Conservation (phyloP, 108 stramenopile species). For the Hondaea fermentalgiana region DNA sequence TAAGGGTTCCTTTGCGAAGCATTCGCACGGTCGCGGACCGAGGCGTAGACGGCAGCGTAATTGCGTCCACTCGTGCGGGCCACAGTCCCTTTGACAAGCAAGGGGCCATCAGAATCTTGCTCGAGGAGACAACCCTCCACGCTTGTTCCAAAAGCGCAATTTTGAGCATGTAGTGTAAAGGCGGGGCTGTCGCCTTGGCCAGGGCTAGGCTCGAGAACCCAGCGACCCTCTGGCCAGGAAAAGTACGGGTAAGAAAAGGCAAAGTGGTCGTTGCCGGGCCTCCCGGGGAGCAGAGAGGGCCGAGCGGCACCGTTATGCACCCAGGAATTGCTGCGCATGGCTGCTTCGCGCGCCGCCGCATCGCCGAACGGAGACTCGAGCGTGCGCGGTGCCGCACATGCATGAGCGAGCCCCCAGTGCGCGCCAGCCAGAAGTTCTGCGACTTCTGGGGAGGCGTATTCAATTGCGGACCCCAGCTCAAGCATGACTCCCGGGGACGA, state of each 20-base stretch:
- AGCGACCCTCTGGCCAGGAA: neutral
- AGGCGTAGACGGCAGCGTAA: neutral
- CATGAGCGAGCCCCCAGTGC: neutral
- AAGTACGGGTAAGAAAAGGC: slow-evolving; percentile 6
- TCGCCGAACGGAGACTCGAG: neutral
- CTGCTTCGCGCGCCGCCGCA: neutral
- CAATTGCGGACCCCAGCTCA: neutral
- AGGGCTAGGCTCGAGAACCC: neutral
- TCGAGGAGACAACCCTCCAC: neutral
- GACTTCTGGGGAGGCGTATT: neutral
- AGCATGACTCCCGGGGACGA: neutral
- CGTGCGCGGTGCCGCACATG: neutral
- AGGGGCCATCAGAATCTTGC: neutral
- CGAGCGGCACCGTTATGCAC: neutral
- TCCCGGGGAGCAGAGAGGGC: neutral
- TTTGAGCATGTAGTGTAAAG: neutral
- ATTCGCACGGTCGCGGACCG: neutral
- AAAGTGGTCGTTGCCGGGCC: neutral
- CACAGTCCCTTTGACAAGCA: neutral
- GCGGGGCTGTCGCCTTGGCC: neutral
- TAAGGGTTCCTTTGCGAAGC: neutral
- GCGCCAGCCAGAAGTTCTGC: neutral
- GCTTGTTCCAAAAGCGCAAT: neutral
- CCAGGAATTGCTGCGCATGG: neutral
- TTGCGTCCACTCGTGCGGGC: neutral